Percentiles rank a stretch among this genome's conserved stretches.
phyloP scores from a whole-genome alignment of 2,329 filamentous ascomycete species.

The Ophioceras dolichostomum region DNA sequence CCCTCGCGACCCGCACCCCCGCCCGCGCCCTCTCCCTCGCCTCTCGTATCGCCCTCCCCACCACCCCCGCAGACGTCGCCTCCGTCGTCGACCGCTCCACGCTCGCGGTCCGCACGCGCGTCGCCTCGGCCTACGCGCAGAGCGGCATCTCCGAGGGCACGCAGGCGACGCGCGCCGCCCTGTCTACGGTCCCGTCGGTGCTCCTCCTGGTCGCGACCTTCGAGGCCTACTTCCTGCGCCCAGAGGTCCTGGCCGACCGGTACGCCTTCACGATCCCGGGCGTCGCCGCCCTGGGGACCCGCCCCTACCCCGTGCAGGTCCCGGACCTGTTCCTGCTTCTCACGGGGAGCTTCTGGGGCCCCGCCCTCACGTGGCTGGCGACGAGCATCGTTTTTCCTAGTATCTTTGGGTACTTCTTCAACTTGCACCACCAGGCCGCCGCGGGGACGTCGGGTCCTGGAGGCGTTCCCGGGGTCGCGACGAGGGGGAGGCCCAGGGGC shows the following conservation, averaged over 20 bases:
- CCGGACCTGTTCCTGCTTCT: constrained; percentile 75
- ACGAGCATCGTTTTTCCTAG: constrained; percentile 62
- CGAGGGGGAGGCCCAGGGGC: constrained; percentile 22
- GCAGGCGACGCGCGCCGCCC: constrained; percentile 51
- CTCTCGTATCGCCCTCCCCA: constrained; percentile 58
- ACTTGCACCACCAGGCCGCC: too few relatives aligned
- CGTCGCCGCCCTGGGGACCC: constrained; percentile 35
- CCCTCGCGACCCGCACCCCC: constrained; percentile 32
- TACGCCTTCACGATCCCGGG: constrained; percentile 64
- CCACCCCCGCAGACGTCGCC: constrained; percentile 68
- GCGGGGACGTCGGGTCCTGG: constrained; percentile 29
- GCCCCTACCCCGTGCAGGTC: constrained; percentile 50
- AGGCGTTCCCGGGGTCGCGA: constrained; percentile 15
- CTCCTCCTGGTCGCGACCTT: constrained; percentile 55
- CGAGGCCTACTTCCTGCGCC: constrained; percentile 59
- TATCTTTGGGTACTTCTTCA: constrained; percentile 77
- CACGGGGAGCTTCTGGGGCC: constrained; percentile 71
- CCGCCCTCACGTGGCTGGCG: constrained; percentile 62
- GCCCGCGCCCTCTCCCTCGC: constrained; percentile 40
- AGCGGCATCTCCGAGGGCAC: constrained; percentile 56
- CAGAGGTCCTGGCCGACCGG: constrained; percentile 56
- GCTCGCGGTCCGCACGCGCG: constrained; percentile 52
- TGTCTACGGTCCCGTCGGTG: constrained; percentile 63
- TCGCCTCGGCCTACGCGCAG: constrained; percentile 49
- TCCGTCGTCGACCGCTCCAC: constrained; percentile 63